Conservation (phyloP, 2,329 filamentous ascomycete genomes). For the Chrysosphaeria jannelii region DNA sequence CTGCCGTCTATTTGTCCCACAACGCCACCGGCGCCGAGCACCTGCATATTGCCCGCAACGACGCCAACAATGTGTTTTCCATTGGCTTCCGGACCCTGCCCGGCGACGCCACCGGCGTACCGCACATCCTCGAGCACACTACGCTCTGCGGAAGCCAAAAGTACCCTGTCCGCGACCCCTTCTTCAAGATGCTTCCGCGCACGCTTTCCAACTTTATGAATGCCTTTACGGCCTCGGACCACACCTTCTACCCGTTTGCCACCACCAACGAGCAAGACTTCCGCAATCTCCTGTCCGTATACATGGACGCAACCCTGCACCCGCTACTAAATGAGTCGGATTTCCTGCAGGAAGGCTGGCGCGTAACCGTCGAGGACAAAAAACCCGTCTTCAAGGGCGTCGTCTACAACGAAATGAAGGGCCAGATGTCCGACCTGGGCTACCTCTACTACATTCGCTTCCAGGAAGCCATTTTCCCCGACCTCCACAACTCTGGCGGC, state of each 20-base stretch:
- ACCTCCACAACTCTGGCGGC: constrained; percentile 86
- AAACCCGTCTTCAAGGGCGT: constrained; percentile 85
- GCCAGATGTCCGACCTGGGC: constrained; percentile 88
- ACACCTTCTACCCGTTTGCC: constrained; percentile 93
- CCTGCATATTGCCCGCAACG: constrained; percentile 76
- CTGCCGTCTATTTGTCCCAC: constrained; percentile 68
- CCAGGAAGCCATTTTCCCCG: constrained; percentile 79
- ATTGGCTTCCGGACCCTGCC: constrained; percentile 99
- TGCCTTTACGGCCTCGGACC: constrained; percentile 83
- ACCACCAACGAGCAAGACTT: constrained; percentile 92
- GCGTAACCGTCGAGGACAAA: constrained; percentile 35
- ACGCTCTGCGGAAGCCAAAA: constrained; percentile 88
- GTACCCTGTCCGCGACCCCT: constrained; percentile 94
- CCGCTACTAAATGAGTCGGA: constrained; percentile 73
- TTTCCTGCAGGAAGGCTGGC: constrained; percentile 91
- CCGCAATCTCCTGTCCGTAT: constrained; percentile 85
- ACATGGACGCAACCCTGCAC: constrained; percentile 77
- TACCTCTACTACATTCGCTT: constrained; percentile 92
- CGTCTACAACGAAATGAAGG: constrained; percentile 99
- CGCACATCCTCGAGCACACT: constrained; percentile 92
- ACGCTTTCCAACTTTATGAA: constrained; percentile 99
- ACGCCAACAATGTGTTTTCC: constrained; percentile 97
- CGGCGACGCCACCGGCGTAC: constrained; percentile 80
- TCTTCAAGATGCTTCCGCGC: constrained; percentile 98
- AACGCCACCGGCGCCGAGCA: constrained; percentile 93